Conservation (phyloP, 176 grass and related monocot species). For the Avena atlantica region DNA sequence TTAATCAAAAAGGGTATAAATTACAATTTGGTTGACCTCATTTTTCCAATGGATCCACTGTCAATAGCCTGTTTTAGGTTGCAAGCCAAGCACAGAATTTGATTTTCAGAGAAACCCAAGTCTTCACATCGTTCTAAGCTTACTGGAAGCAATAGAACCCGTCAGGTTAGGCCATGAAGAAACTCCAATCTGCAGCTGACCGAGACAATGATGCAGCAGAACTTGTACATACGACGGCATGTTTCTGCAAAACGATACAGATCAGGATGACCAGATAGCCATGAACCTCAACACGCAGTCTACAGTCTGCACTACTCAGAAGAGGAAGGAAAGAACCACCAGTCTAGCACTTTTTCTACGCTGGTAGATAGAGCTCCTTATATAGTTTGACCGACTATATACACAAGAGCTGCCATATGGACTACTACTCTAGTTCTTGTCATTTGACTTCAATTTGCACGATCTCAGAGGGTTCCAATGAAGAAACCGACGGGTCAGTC, state of each 20-base stretch:
- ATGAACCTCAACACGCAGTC: constrained; percentile 32
- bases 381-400: constrained; percentile 29
- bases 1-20: no score
- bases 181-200: no score
- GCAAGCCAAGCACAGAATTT: no score
- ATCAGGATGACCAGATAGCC: neutral
- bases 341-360: constrained; percentile 34
- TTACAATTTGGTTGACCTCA: no score
- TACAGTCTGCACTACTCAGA: constrained; percentile 33
- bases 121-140: no score
- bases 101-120: no score
- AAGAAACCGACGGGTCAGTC: constrained; percentile 4
- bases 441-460: constrained; percentile 6
- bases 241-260: constrained; percentile 15
- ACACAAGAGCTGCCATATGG: constrained; percentile 29
- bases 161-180: no score
- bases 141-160: no score
- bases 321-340: constrained; percentile 26
- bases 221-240: neutral
- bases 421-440: constrained; percentile 34
- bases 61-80: no score
- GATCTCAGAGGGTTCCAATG: neutral
- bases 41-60: no score
- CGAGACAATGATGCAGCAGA: neutral
- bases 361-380: constrained; percentile 29